Percentiles rank a stretch among this genome's conserved stretches.
Conservation (phyloP, 2,329 filamentous ascomycete species). For the Hypomyces rosellus region DNA sequence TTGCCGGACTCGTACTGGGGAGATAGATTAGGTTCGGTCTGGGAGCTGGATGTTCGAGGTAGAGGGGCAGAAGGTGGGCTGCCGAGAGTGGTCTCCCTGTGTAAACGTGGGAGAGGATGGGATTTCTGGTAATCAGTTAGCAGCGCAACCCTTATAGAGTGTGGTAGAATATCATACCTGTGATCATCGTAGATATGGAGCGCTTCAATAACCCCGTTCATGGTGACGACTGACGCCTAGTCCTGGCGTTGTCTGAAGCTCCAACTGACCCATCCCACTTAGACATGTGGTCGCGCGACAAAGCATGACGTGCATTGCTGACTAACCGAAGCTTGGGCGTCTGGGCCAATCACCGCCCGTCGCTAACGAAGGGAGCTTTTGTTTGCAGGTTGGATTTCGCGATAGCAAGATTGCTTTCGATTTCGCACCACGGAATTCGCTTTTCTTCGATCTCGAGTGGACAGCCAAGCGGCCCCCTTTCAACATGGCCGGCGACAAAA, state of each 20-base stretch:
- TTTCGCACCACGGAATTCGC: neutral
- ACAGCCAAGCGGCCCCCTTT: slow-evolving; percentile 2
- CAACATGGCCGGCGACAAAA: slow-evolving; percentile 32
- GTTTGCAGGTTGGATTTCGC: too few species aligned
- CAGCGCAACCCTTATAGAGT: neutral
- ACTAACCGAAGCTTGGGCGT: neutral
- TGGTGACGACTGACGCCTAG: slow-evolving; percentile 39
- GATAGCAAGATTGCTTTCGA: too few species aligned
- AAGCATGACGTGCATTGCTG: slow-evolving; percentile 22
- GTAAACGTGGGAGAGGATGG: slow-evolving; percentile 85
- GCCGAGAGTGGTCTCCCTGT: slow-evolving; percentile 73
- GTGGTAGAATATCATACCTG: slow-evolving; percentile 50
- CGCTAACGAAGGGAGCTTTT: neutral
- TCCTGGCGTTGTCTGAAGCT: slow-evolving; percentile 6
- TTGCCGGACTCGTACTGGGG: slow-evolving; percentile 73
- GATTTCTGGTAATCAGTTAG: slow-evolving; percentile 49
- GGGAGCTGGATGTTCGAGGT: slow-evolving; percentile 73
- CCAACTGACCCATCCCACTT: neutral
- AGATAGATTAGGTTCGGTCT: slow-evolving; percentile 84
- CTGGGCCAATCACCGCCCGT: neutral
- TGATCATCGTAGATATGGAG: slow-evolving; percentile 96
- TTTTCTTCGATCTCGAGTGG: neutral
- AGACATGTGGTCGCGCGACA: slow-evolving; percentile 4
- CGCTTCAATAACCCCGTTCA: slow-evolving; percentile 87
- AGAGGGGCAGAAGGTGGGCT: slow-evolving; percentile 72